Conservation (phyloP, 2,329 filamentous ascomycete species). For the Drechmeria coniospora region DNA sequence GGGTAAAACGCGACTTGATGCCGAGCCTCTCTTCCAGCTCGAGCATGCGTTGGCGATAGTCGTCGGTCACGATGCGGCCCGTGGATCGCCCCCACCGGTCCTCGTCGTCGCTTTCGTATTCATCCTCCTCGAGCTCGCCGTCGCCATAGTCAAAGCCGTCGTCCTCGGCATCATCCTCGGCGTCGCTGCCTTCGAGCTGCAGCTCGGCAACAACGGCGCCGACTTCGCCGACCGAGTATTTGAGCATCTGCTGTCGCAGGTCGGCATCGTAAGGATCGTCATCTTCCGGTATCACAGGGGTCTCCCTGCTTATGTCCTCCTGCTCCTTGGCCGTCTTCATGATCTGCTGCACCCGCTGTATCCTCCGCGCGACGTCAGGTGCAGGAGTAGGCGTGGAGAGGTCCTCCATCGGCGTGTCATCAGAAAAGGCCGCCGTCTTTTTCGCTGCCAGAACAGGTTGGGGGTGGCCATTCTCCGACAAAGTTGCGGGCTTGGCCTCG, state of each 20-base stretch:
- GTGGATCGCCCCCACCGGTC: constrained; percentile 65
- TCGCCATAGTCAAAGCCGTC: constrained; percentile 35
- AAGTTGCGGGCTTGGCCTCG: background rate
- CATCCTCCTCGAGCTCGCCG: constrained; percentile 34
- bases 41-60: constrained; percentile 70
- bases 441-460: constrained; percentile 12
- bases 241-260: constrained; percentile 74
- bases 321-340: constrained; percentile 41
- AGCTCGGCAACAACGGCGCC: constrained; percentile 87
- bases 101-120: constrained; percentile 54
- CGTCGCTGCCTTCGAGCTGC: constrained; percentile 56
- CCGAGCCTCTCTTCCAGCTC: constrained; percentile 65
- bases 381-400: constrained; percentile 6
- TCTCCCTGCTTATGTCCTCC: constrained; percentile 27
- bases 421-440: constrained; percentile 49
- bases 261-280: constrained; percentile 70
- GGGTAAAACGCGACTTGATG: constrained; percentile 35
- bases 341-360: constrained; percentile 36
- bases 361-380: constrained; percentile 22
- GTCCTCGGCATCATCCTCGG: constrained; percentile 39
- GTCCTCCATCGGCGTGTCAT: constrained; percentile 33
- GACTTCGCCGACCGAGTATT: constrained; percentile 78
- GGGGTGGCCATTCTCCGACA: background rate
- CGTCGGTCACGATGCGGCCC: constrained; percentile 49
- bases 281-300: constrained; percentile 48